Evolutionary conservation across 2,329 filamentous ascomycete genomes (phyloP), one percentile per base, ranked within the genome.

Genomic region (Scedosporium aurantiacum): DNA sequence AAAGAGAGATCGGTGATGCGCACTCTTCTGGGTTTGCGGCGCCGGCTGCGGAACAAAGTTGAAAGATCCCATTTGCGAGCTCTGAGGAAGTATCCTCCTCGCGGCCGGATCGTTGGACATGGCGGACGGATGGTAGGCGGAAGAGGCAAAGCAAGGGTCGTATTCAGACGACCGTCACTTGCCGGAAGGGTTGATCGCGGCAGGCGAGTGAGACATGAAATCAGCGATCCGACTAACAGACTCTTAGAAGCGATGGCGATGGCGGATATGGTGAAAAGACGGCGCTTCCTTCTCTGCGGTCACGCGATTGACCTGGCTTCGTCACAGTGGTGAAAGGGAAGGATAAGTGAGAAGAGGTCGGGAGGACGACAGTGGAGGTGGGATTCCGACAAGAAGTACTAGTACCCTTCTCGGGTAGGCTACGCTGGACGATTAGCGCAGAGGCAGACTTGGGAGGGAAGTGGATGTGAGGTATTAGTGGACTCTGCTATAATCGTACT

Each of bases 21-120:
- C 63, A 58, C 63, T 70, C 76, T 83, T 68, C 76, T 82, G 76
- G 60, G 75, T 60, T 43, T 75, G 75, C 52, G 74, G 73, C 62
- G 71, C 79, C 59, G 79, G 75, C 64, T 79, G 79, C 67, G 88
- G 86, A 73, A 86, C 84, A 76, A 92, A 92, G 54, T 86, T 83
- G 74, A 91, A 93, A 68, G 82, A 85, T 72, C 87, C 86, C 84
- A 91, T 86, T 70, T 85, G 83, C 55, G 82, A 79, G 70, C 79
- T 86, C 71, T 89, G 86, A 41, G 85, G 85, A 71, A 88, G 74
- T 66, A 88, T 78, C 70, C 81, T 82, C 69, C 85, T 80, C 67
- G 80, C 79, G 62, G 80, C 77, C 64, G 81, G 79, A 72, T 89
- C 85, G 74, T 81, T 80, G 67, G 84, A 82, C 85, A 88, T 88